Base-by-base conservation (phyloP, 768 basidiomycete genomes). In the Cystoderma amianthinum region DNA sequence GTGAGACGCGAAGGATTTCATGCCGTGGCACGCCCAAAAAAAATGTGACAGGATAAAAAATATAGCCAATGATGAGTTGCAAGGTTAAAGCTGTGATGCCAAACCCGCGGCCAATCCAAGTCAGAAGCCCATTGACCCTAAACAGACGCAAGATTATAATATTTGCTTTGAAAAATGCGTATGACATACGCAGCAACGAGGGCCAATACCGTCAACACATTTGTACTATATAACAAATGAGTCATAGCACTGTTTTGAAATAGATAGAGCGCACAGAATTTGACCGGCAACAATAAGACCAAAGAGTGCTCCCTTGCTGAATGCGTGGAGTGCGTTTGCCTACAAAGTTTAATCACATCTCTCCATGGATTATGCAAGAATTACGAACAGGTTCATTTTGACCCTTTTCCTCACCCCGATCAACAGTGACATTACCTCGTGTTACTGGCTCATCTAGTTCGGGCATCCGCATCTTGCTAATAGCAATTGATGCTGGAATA, bases 401-500 rank as follows among this genome's bases (percentile, higher is more conserved):
- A 48, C 78, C 69, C 17, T 72, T 62, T 24, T 72, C 61, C 36
- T 74, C 65, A n/a, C 88, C 91, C 48, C 87, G 82, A 59, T 90
- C 86, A 42, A 93, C 72, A 37, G 85, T 75, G 44, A 93, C 74
- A 23, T 67, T 76, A 10, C 91, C 91, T 23, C 85, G 83, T 20
- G 91, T 93, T 33, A 91, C 75, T 20, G 91, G 91, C 48, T 86
- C 86, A 15, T 92, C 91, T 19, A 71, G 58, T 64, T 95, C 92
- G 0, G 92, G 92, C 23, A 82, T 49, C 33, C 91, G 86, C 52
- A 94, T 69, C 63, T 95, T 95, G 57, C 82, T 85, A 53, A 95
- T 92, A 2, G 91, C 77, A 57, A 95, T 93, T 11, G 90, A 92
- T 0, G 92, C 93, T 15, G 93, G 93, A 46, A 96, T 95, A 58